phyloP scores from a whole-genome alignment of 2,329 filamentous ascomycete species.

The Penicillium sp. region DNA sequence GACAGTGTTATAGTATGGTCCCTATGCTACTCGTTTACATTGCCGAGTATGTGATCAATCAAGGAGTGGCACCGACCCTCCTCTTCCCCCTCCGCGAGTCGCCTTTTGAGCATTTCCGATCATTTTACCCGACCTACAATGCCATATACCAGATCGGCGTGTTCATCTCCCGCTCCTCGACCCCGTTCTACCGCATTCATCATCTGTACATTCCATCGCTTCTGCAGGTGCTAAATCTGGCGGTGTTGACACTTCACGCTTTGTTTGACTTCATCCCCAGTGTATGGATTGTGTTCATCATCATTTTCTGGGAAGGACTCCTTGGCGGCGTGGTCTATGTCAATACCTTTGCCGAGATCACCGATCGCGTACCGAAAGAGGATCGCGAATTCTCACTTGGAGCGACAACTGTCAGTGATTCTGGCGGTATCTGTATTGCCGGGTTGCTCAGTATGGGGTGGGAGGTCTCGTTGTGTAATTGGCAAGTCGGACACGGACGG shows the following conservation, averaged over 20 bases:
- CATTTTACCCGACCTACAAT: constrained; percentile 92
- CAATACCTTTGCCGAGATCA: constrained; percentile 92
- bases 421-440: constrained; percentile 84
- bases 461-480: constrained; percentile 79
- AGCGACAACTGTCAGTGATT: constrained; percentile 90
- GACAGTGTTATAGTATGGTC: constrained; percentile 64
- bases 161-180: constrained; percentile 89
- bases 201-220: constrained; percentile 79
- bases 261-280: constrained; percentile 79
- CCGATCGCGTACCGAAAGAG: constrained; percentile 72
- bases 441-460: constrained; percentile 80
- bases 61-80: constrained; percentile 85
- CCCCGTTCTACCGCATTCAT: constrained; percentile 81
- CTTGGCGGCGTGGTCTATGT: constrained; percentile 92
- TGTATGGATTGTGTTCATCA: constrained; percentile 79
- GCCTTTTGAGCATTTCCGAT: constrained; percentile 78
- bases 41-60: constrained; percentile 96
- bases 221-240: constrained; percentile 78
- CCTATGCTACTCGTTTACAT: constrained; percentile 91
- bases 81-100: constrained; percentile 77
- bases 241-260: constrained; percentile 72
- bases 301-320: constrained; percentile 93
- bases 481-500: constrained; percentile 79
- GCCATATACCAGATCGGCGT: constrained; percentile 95
- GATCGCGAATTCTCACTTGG: constrained; percentile 90